Percentiles rank a stretch among this genome's conserved stretches.
Conservation (phyloP, 75 land plant species). For the Selaginella tamariscina region DNA sequence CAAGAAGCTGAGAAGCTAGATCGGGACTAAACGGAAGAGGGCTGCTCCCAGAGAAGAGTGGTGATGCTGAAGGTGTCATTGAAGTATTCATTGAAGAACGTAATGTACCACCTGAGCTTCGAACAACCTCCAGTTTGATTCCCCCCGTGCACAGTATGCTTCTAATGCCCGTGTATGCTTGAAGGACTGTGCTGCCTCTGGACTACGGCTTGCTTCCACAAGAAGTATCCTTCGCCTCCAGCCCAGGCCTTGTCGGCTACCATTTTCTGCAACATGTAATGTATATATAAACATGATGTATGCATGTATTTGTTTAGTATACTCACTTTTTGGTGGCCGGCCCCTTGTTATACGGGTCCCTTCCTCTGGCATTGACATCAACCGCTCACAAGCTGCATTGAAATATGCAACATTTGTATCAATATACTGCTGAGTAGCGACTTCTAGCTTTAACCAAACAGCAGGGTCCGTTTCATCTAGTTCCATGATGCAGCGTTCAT, state of each 20-base stretch:
- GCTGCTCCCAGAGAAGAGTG: constrained; percentile 79
- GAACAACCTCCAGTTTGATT: constrained; percentile 39
- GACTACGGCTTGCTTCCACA: constrained; percentile 52
- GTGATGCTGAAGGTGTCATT: constrained; percentile 64
- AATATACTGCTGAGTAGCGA: constrained; percentile 83
- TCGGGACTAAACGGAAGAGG: constrained; percentile 84
- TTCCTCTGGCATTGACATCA: constrained; percentile 48
- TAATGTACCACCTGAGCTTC: constrained; percentile 18
- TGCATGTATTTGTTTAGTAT: constrained; percentile 13
- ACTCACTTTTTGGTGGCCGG: constrained; percentile 10
- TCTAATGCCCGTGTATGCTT: constrained; percentile 71
- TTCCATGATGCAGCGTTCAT: constrained; percentile 98
- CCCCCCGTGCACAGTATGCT: constrained; percentile 54
- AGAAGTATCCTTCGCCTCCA: constrained; percentile 77
- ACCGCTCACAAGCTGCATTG: constrained; percentile 53
- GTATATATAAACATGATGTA: no score
- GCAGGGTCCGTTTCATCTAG: constrained; percentile 98
- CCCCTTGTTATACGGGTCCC: constrained; percentile 24
- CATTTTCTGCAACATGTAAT: constrained; percentile 3
- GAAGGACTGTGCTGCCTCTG: constrained; percentile 44
- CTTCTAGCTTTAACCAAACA: constrained; percentile 73
- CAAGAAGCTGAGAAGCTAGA: constrained; percentile 35
- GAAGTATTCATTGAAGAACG: constrained; percentile 27
- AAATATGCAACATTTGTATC: constrained; percentile 40
- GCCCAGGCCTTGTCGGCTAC: constrained; percentile 43